Evolutionary conservation across 306 rosid genomes (phyloP).

Genomic region (Pterocarpus santalinus): DNA sequence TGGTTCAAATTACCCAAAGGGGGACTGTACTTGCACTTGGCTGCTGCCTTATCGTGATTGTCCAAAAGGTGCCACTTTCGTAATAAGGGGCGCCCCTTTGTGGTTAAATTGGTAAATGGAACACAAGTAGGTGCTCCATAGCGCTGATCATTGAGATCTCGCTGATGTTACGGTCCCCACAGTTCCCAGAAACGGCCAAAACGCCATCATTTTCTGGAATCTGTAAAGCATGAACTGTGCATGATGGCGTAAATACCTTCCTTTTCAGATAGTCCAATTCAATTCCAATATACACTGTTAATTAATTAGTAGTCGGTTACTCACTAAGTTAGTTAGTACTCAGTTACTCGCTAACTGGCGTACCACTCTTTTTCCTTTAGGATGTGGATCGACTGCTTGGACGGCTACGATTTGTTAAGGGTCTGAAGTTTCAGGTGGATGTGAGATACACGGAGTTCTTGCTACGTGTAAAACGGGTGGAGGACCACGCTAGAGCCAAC

Average conservation of each 20-base stretch:
- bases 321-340: too few relatives aligned
- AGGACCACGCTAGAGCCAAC: conserved; percentile 71
- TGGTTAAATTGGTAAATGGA: conserved; percentile 50
- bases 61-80: background rate
- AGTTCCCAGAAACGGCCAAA: conserved; percentile 73
- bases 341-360: too few relatives aligned
- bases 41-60: conserved; percentile 39
- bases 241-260: conserved; percentile 53
- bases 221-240: conserved; percentile 29
- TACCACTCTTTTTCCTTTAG: conserved; percentile 42
- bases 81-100: background rate
- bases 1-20: conserved; percentile 57
- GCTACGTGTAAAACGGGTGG: conserved; percentile 84
- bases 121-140: conserved; percentile 54
- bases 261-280: background rate
- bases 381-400: conserved; percentile 59
- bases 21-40: conserved; percentile 32
- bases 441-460: conserved; percentile 72
- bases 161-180: conserved; percentile 88
- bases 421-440: conserved; percentile 69
- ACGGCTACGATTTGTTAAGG: conserved; percentile 65
- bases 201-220: conserved; percentile 84
- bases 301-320: too few relatives aligned
- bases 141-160: conserved; percentile 72
- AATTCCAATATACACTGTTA: too few relatives aligned